Conservation (phyloP, 805 yeast species). For the Maudiozyma barnettii region DNA sequence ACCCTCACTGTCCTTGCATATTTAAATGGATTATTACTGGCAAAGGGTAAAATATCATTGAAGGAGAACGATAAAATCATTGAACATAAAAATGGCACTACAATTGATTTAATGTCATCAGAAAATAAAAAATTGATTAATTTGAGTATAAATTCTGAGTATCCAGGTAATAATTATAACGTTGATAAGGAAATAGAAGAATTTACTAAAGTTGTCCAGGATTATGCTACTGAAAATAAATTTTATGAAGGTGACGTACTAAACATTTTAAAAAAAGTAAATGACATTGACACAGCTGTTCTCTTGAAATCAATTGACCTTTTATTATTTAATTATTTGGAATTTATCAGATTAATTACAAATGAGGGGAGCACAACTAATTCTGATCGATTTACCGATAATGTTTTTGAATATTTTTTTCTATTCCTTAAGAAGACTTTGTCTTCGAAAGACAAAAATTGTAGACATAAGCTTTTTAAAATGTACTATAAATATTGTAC, state of each 20-base stretch:
- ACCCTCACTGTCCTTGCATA: constrained; percentile 46
- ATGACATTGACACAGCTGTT: constrained; percentile 45
- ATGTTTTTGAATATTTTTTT: constrained; percentile 23
- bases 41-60: constrained; percentile 45
- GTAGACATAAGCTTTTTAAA: constrained; percentile 45
- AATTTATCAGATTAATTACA: constrained; percentile 27
- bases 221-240: neutral
- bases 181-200: constrained; percentile 45
- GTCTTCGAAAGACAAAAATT: constrained; percentile 44
- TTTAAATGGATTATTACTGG: constrained; percentile 54
- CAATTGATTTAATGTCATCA: constrained; percentile 37
- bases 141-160: constrained; percentile 48
- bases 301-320: constrained; percentile 46
- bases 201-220: constrained; percentile 38
- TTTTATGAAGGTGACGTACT: constrained; percentile 39
- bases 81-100: constrained; percentile 38
- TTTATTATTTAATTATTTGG: constrained; percentile 30
- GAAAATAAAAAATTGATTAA: constrained; percentile 35
- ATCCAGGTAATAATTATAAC: constrained; percentile 60
- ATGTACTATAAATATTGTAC: constrained; percentile 31
- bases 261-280: constrained; percentile 43
- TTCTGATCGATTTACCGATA: constrained; percentile 20
- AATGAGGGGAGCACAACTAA: constrained; percentile 9
- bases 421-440: neutral
- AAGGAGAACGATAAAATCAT: constrained; percentile 39